Conservation (phyloP, 495 filamentous ascomycete genomes). For the Lineolata rhizophorae region DNA sequence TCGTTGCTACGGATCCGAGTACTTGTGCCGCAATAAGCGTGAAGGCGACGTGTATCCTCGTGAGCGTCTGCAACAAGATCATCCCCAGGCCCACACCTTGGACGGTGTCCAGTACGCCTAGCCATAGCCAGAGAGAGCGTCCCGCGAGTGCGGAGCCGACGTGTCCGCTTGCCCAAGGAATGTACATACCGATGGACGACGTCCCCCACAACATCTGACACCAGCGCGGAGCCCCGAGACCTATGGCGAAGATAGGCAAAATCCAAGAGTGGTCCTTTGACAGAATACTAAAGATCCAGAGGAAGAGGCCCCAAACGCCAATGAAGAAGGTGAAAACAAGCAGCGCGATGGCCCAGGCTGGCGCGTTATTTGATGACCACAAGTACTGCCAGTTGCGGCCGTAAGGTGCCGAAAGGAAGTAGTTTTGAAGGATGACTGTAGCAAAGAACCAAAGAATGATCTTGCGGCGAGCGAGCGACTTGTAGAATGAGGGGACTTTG, state of each 20-base stretch:
- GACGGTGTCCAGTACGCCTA: constrained; percentile 38
- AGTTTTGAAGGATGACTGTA: constrained; percentile 43
- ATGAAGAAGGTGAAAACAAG: constrained; percentile 37
- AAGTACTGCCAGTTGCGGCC: constrained; percentile 42
- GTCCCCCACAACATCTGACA: constrained; percentile 42
- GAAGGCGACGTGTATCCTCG: constrained; percentile 33
- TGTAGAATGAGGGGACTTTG: constrained; percentile 39
- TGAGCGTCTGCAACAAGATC: constrained; percentile 39
- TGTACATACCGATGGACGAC: constrained; percentile 31
- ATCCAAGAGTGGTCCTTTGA: constrained; percentile 38
- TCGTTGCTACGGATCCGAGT: constrained; percentile 31
- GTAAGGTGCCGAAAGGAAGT: constrained; percentile 37
- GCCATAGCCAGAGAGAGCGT: constrained; percentile 39
- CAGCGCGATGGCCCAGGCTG: constrained; percentile 28
- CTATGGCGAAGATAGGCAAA: constrained; percentile 42
- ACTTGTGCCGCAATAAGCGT: constrained; percentile 33
- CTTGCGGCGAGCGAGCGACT: constrained; percentile 30
- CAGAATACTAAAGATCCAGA: constrained; percentile 25
- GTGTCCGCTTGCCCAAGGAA: constrained; percentile 33
- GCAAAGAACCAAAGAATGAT: constrained; percentile 40
- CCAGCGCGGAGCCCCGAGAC: constrained; percentile 41
- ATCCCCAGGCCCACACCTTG: constrained; percentile 42
- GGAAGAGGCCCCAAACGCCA: constrained; percentile 28
- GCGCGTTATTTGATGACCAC: constrained; percentile 28
- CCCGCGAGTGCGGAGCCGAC: constrained; percentile 28